Conservation (phyloP, 139 green algal genomes). For the Astrephomene gubernaculifera region DNA sequence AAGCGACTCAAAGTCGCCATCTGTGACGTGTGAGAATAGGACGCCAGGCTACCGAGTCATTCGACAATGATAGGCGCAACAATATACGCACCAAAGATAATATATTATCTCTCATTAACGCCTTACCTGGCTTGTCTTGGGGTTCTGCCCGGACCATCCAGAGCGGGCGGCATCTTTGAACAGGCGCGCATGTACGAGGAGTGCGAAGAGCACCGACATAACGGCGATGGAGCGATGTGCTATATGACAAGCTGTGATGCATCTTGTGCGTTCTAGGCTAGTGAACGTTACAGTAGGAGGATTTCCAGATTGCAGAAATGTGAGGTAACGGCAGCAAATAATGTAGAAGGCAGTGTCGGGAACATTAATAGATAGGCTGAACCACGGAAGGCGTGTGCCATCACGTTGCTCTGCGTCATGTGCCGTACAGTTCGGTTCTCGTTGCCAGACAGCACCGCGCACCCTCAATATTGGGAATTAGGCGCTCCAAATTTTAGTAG, state of each 20-base stretch:
- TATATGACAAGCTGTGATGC: not conserved
- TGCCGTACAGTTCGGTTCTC: not conserved
- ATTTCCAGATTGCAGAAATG: too few relatives aligned
- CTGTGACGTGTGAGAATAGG: not conserved
- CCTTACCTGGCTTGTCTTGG: slow-evolving; percentile 22
- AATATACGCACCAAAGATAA: too few relatives aligned
- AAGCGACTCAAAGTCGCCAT: slow-evolving; percentile 58
- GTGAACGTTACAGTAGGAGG: slow-evolving; percentile 10
- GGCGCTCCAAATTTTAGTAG: too few relatives aligned
- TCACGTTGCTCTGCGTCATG: not conserved
- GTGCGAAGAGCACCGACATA: not conserved
- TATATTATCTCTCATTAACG: too few relatives aligned
- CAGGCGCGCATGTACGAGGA: not conserved
- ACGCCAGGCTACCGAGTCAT: not conserved
- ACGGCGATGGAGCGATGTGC: not conserved
- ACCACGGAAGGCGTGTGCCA: too few relatives aligned
- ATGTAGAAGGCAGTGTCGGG: too few relatives aligned
- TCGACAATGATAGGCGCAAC: too few relatives aligned
- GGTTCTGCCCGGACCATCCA: slow-evolving; percentile 6
- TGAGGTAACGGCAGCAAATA: too few relatives aligned
- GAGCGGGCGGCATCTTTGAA: not conserved
- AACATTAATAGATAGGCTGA: too few relatives aligned
- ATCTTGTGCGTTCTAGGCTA: not conserved
- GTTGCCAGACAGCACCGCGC: too few relatives aligned
- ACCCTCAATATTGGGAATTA: too few relatives aligned